phyloP scores from a whole-genome alignment of 768 basidiomycete species.

The Kwoniella bestiolae region DNA sequence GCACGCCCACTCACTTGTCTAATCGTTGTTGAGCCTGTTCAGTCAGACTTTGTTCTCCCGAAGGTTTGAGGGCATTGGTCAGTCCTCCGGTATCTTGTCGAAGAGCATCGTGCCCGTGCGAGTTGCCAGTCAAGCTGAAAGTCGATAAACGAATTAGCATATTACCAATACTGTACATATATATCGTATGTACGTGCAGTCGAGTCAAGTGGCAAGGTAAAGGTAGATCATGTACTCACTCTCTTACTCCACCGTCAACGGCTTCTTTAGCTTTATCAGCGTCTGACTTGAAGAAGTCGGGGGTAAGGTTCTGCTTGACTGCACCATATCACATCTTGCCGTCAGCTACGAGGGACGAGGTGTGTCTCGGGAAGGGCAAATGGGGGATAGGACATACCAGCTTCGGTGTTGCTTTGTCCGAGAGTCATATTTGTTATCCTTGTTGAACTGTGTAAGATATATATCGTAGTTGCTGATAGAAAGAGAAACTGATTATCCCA shows the following conservation, averaged over 20 bases:
- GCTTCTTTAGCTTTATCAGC: conserved; percentile 23
- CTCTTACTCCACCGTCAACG: conserved; percentile 17
- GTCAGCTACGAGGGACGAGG: not conserved
- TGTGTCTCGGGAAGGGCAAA: not conserved
- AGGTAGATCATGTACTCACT: conserved; percentile 15
- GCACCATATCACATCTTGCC: not conserved
- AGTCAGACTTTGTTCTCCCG: conserved; percentile 17
- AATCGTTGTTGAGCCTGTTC: conserved; percentile 21
- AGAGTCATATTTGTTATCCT: conserved; percentile 21
- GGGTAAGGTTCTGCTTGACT: conserved; percentile 27
- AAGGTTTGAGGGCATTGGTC: conserved; percentile 18
- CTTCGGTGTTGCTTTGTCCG: conserved; percentile 21
- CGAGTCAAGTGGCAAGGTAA: not conserved
- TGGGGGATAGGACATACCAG: conserved; percentile 9
- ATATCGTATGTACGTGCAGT: too few species aligned
- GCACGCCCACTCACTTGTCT: conserved; percentile 23
- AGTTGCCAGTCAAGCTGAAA: conserved; percentile 21
- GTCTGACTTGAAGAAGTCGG: conserved; percentile 27
- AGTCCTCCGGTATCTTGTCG: conserved; percentile 13
- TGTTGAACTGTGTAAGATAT: conserved; percentile 1
- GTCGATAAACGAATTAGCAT: not conserved
- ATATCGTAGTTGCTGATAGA: not conserved
- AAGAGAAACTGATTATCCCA: not conserved
- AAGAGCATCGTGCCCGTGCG: conserved; percentile 19
- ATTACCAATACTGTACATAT: too few species aligned